Base-by-base conservation (phyloP, 1,284 basidiomycete genomes). In the Takashimella tepidaria region DNA sequence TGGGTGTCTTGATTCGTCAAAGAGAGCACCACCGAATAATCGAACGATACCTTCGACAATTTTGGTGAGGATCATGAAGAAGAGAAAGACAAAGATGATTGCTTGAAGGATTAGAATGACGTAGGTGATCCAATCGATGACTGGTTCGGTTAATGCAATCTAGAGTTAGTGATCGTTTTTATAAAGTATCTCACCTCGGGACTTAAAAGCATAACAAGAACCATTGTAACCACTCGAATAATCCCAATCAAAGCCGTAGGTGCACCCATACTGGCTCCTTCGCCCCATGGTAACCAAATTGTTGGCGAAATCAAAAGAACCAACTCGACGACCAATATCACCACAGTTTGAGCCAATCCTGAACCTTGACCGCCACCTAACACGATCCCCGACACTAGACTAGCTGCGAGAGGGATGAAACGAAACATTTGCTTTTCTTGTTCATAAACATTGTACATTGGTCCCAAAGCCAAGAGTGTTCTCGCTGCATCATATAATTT, bases 251-350 rank as follows among this genome's bases (percentile, higher is more conserved):
- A 78, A 77, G 96, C 95, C 71, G 88, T 90, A 55, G 92, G 85
- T 20, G 90, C 81, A 13, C 92, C 93, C 93, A 97, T 97, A 61
- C 90, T 89, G 1, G 93, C 92, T 3, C 93, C 92, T 51, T 89
- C 87, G 41, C 89, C 92, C 93, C 93, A 98, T 16, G 93, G 92
- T 54, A 93, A 81, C 91, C 92, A 96, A 41, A 96, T 79, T 55
- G 88, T 91, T 41, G 92, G 95, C 26, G 89, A 82, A 50, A 95
- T 78, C 4, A 91, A 87, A 42, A 86, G 83, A 26, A 80, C 79
- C 16, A 96, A 85, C 70, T 96, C 92, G 24, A 89, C 82, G 13
- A 93, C 81, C 19, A 95, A 79, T 59, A 98, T 84, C 51, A 97
- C 81, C 64, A 96, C 84, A 1, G 92, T 87, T 72, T 98, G 95